phyloP scores from a whole-genome alignment of 2,329 filamentous ascomycete species.

The Polychaeton citri region DNA sequence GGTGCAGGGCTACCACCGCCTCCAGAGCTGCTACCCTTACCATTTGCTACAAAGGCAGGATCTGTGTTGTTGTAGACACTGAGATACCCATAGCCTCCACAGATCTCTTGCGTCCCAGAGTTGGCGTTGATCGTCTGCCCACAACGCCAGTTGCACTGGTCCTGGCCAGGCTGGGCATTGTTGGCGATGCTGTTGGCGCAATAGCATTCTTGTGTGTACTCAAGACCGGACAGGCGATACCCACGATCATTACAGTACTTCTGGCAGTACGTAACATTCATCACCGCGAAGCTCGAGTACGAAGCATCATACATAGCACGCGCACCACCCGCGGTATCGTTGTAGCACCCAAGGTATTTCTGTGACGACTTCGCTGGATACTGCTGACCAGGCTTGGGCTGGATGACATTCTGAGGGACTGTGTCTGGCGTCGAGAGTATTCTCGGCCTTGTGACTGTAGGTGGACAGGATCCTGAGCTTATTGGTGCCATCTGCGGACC shows the following conservation, averaged over 20 bases:
- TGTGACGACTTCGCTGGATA: slow-evolving; percentile 10
- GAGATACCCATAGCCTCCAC: slow-evolving; percentile 18
- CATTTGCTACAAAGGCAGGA: slow-evolving; percentile 10
- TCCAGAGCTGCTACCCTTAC: slow-evolving; percentile 9
- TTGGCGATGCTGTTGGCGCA: slow-evolving; percentile 21
- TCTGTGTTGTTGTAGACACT: slow-evolving; percentile 22
- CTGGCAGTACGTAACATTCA: slow-evolving; percentile 23
- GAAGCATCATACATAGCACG: slow-evolving; percentile 14
- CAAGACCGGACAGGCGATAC: slow-evolving; percentile 19
- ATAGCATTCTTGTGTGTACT: slow-evolving; percentile 21
- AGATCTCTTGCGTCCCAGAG: slow-evolving; percentile 12
- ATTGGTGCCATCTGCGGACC: slow-evolving; percentile 18
- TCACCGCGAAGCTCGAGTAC: slow-evolving; percentile 12
- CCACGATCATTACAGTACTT: slow-evolving; percentile 15
- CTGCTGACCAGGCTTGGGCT: slow-evolving; percentile 11
- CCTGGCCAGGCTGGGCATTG: slow-evolving; percentile 8
- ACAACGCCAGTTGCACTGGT: slow-evolving; percentile 13
- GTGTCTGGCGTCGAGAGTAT: slow-evolving; percentile 17
- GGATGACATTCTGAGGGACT: slow-evolving; percentile 15
- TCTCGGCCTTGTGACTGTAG: slow-evolving; percentile 9
- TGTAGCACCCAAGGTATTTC: slow-evolving; percentile 23
- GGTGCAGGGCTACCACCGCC: slow-evolving; percentile 8
- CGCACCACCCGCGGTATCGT: slow-evolving; percentile 14
- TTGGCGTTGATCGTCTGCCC: slow-evolving; percentile 16
- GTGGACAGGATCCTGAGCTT: slow-evolving; percentile 17